phyloP scores from a whole-genome alignment of 805 yeast species.

The Wickerhamomyces kurtzmanii region DNA sequence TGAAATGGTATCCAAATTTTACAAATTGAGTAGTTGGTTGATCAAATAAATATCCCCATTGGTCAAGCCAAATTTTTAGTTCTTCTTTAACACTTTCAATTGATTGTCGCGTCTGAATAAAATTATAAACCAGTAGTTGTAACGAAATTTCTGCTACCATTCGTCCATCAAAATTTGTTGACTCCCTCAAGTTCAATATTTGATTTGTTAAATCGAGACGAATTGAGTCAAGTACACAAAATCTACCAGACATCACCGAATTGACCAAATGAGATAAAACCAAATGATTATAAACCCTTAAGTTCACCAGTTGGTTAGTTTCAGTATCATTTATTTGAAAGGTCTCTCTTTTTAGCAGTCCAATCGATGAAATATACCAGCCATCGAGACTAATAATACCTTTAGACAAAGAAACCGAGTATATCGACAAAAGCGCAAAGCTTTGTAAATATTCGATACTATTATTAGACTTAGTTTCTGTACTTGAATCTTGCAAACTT shows the following conservation, averaged over 20 bases:
- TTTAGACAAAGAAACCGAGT: too few relatives aligned
- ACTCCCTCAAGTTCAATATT: constrained; percentile 43
- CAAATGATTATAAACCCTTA: constrained; percentile 65
- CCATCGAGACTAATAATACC: too few relatives aligned
- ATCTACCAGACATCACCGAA: constrained; percentile 56
- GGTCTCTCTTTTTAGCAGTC: too few relatives aligned
- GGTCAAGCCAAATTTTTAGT: constrained; percentile 50
- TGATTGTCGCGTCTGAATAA: constrained; percentile 26
- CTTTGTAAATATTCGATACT: too few relatives aligned
- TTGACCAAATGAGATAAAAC: constrained; percentile 58
- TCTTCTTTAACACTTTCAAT: constrained; percentile 33
- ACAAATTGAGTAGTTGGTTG: constrained; percentile 71
- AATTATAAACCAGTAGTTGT: constrained; percentile 47
- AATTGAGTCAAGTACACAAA: constrained; percentile 50
- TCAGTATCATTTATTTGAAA: too few relatives aligned
- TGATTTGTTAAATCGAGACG: constrained; percentile 50
- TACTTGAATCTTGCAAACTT: too few relatives aligned
- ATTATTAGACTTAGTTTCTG: too few relatives aligned
- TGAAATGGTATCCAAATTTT: constrained; percentile 53
- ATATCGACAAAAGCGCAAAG: too few relatives aligned
- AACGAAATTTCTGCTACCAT: constrained; percentile 70
- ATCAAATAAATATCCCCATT: constrained; percentile 59
- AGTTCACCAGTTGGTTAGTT: constrained; percentile 41
- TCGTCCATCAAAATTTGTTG: constrained; percentile 76
- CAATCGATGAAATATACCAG: too few relatives aligned